Conservation (phyloP, 441 rosid species). For the Gossypium trilobum region DNA sequence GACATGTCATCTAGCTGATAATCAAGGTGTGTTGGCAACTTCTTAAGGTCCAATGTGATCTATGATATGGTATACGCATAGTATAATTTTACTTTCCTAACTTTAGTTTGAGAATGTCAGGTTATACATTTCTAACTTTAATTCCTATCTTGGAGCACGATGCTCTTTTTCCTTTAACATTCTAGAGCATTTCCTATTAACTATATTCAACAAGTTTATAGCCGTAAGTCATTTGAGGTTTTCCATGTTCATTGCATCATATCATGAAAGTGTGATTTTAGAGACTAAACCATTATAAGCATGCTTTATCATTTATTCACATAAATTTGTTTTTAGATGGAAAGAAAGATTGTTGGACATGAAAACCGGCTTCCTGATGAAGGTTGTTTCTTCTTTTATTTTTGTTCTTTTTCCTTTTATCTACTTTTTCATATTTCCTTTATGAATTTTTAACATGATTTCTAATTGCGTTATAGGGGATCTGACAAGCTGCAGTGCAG, state of each 20-base stretch:
- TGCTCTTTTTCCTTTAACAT: not conserved
- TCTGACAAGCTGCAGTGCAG: conserved; percentile 20
- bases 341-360: conserved; percentile 22
- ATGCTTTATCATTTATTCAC: not conserved
- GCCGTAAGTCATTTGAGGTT: not conserved
- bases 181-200: not conserved
- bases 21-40: not conserved
- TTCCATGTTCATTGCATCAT: not conserved
- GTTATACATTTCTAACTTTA: not conserved
- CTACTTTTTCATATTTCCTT: conserved; percentile 5
- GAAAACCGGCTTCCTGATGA: conserved; percentile 9
- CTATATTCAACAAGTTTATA: not conserved
- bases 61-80: not conserved
- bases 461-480: conserved; percentile 24
- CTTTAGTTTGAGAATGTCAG: not conserved
- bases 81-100: not conserved
- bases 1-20: not conserved
- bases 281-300: not conserved
- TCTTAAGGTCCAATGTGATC: not conserved
- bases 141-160: not conserved
- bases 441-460: not conserved
- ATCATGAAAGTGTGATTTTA: not conserved
- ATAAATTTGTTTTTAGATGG: conserved; percentile 35
- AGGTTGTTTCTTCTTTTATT: not conserved
- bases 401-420: conserved; percentile 2